Percentiles rank a stretch among this genome's conserved stretches.
These are phyloP conservation scores for Entophlyctis helioformis DNA, from an alignment of 192 early-diverging fungal genomes.

Conservation along the genomic window DNA sequence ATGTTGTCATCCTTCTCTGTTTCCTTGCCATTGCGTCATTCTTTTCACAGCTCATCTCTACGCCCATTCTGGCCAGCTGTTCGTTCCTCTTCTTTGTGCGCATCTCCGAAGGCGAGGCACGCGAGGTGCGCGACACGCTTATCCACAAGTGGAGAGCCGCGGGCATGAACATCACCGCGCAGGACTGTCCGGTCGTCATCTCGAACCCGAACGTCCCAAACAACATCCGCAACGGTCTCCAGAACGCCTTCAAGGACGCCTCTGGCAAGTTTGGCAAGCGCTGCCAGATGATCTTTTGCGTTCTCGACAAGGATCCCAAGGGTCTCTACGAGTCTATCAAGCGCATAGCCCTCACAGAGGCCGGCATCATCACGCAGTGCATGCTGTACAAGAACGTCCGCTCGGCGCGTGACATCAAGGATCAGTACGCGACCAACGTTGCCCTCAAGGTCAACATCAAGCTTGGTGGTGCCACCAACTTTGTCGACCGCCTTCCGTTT, in stretches of 20 bases:
- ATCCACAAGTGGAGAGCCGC: constrained; percentile 1
- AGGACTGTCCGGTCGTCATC: constrained; percentile 11
- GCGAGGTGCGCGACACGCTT: constrained; percentile 1
- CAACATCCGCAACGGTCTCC: constrained; percentile 40
- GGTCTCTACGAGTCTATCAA: constrained; percentile 70
- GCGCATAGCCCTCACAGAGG: constrained; percentile 61
- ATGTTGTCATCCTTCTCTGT: no score
- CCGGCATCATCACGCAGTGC: constrained; percentile 79
- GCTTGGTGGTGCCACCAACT: constrained; percentile 42
- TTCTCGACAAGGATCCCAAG: constrained; percentile 25
- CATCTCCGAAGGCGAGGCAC: constrained; percentile 6
- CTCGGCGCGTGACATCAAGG: constrained; percentile 20
- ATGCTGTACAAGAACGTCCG: constrained; percentile 32
- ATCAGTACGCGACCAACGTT: constrained; percentile 77
- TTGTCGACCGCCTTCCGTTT: constrained; percentile 11
- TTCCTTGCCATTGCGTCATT: no score
- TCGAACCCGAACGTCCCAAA: constrained; percentile 37
- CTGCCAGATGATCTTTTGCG: constrained; percentile 56
- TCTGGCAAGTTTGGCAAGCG: constrained; percentile 19
- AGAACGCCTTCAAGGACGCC: constrained; percentile 18
- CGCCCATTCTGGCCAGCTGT: constrained; percentile 4
- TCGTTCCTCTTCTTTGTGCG: constrained; percentile 15
- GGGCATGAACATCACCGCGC: constrained; percentile 1
- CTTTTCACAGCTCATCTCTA: constrained; percentile 11
- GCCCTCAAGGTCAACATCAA: constrained; percentile 71